Evolutionary conservation across 2,329 filamentous ascomycete genomes (phyloP), one percentile per base, ranked within the genome.

Genomic region (Zymoseptoria crescenta): DNA sequence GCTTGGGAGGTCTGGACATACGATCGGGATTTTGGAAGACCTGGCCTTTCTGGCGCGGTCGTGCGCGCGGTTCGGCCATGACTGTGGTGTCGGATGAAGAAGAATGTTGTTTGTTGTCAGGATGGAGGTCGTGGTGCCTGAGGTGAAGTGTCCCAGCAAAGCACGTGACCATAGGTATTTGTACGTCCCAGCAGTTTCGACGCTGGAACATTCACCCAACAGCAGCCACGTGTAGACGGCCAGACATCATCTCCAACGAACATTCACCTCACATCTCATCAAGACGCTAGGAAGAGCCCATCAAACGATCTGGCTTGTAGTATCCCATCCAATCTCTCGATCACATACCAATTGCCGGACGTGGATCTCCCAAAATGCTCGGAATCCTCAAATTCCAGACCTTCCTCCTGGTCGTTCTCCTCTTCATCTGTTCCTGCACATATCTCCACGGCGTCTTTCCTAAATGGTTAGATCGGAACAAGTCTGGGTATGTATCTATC

Each of bases 311-410:
- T 16, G 3, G 16, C 35, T 45, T n/a, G 35, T 13, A 13, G 16
- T 13, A 13, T 6, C 3, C 5, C 3, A n/a, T 13, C 35, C 4
- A 10, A 45, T 2, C 2, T 6, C 16, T 45, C 35, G 35, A 45
- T 45, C 13, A 5, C 16, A 45, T 16, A 45, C 35, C 13, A n/a
- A 5, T 6, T 16, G 35, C 35, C 16, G 35, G 35, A n/a, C 35
- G 16, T 24, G n/a, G 13, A 45, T n/a, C 35, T 45, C 35, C 55
- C 70, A 96, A 35, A 13, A 71, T 71, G 94, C 89, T 94, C 60
- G 94, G 94, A 57, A 87, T 99, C 71, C 96, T 99, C 86, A 97
- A 97, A 79, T 97, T 99, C 80, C 91, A 96, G 76, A 96, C 91
- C 60, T 88, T 97, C 68, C 84, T 99, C 68, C 85, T 97, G 69